A percentile compares a stretch with the other conserved stretches of the same genome.
Evolutionary conservation across 306 rosid genomes (phyloP).

Genomic region (Pterocarpus macrocarpus): DNA sequence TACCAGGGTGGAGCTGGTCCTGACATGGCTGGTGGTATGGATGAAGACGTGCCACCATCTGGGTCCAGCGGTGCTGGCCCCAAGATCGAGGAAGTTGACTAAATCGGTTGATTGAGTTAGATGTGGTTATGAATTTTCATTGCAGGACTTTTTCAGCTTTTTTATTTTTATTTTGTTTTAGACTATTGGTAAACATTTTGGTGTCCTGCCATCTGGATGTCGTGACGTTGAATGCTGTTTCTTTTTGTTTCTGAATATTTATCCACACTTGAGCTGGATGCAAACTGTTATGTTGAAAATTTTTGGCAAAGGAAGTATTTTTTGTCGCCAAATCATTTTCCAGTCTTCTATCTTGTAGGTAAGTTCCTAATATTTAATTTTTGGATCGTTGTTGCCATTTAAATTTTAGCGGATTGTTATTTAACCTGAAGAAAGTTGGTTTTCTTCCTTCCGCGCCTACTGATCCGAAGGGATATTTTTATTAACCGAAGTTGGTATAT

Average conservation of each 20-base stretch:
- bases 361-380: background rate
- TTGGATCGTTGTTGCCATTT: too few species aligned
- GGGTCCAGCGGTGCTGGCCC: slow-evolving; percentile 66
- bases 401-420: too few species aligned
- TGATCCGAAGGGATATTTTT: too few species aligned
- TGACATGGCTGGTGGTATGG: slow-evolving; percentile 60
- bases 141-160: background rate
- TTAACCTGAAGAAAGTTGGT: too few species aligned
- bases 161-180: background rate
- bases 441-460: too few species aligned
- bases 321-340: background rate
- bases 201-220: background rate
- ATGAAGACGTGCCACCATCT: slow-evolving; percentile 59
- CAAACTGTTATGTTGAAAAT: background rate
- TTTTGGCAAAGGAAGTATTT: background rate
- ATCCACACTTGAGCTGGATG: background rate
- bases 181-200: background rate
- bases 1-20: slow-evolving; percentile 70
- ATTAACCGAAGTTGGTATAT: too few species aligned
- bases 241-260: background rate
- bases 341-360: background rate
- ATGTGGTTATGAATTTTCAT: background rate
- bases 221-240: background rate
- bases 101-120: background rate
- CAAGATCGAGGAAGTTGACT: slow-evolving; percentile 77